These are phyloP conservation scores for Xanthoconium separans DNA, from an alignment of 1,284 basidiomycete genomes.

Conservation along the genomic window DNA sequence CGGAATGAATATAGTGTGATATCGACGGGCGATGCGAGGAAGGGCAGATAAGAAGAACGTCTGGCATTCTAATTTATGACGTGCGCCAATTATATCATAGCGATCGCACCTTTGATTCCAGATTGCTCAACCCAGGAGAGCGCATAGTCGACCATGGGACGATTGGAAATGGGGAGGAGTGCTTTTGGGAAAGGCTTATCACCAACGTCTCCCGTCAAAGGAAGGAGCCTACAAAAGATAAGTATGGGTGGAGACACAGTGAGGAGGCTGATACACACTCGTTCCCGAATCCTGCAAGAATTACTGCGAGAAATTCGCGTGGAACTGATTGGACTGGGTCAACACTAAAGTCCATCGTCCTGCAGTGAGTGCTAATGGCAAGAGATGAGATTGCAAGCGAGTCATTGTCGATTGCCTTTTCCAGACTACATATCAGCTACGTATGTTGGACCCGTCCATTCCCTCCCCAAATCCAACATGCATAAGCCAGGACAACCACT, in stretches of 20 bases:
- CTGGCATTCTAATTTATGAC: constrained; percentile 40
- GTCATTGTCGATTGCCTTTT: constrained; percentile 23
- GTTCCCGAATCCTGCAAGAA: constrained; percentile 85
- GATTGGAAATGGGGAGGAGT: constrained; percentile 83
- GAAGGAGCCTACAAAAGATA: constrained; percentile 53
- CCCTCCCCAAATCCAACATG: constrained; percentile 1
- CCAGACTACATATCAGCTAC: constrained; percentile 9
- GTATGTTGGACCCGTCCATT: background rate
- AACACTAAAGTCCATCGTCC: constrained; percentile 61
- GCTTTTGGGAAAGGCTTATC: constrained; percentile 82
- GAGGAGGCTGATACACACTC: constrained; percentile 51
- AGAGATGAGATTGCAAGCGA: background rate
- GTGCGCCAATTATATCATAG: constrained; percentile 3
- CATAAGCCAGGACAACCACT: background rate
- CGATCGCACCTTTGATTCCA: constrained; percentile 73
- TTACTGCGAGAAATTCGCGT: constrained; percentile 78
- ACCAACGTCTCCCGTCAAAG: constrained; percentile 70
- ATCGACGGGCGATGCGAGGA: constrained; percentile 70
- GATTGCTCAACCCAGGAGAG: constrained; percentile 86
- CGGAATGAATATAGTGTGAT: constrained; percentile 79
- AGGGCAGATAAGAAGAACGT: constrained; percentile 84
- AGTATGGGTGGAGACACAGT: background rate
- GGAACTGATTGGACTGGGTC: constrained; percentile 49
- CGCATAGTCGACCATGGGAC: constrained; percentile 82
- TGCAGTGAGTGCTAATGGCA: background rate